These are phyloP conservation scores for Fusarium oligoseptatum DNA, from an alignment of 2,329 filamentous ascomycete species.

Conservation along the genomic window DNA sequence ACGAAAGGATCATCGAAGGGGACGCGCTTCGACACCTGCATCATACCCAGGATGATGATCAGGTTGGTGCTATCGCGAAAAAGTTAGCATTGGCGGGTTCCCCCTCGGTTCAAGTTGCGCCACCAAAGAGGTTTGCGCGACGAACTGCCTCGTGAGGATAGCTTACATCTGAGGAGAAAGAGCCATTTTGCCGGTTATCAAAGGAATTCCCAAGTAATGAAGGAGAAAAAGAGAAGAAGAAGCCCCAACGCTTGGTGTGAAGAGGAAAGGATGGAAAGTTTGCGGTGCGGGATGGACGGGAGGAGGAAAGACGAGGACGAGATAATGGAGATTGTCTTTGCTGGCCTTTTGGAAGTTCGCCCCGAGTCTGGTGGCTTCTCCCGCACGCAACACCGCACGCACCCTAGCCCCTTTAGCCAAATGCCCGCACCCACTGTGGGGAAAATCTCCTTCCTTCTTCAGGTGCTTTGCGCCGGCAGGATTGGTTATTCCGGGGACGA, in stretches of 20 bases:
- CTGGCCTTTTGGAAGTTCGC: conserved; percentile 46
- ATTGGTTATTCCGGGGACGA: conserved; percentile 39
- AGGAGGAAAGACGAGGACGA: conserved; percentile 12
- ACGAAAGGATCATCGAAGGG: conserved; percentile 86
- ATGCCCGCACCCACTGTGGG: conserved; percentile 21
- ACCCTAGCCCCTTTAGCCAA: conserved; percentile 38
- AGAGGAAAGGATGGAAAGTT: conserved; percentile 31
- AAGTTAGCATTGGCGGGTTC: conserved; percentile 45
- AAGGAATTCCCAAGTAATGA: conserved; percentile 9
- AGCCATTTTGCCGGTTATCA: conserved; percentile 64
- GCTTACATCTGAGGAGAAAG: conserved; percentile 75
- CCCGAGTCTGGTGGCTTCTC: conserved; percentile 29
- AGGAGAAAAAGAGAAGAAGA: conserved; percentile 8
- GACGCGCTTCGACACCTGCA: conserved; percentile 97
- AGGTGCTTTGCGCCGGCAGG: background rate
- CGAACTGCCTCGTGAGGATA: conserved; percentile 3
- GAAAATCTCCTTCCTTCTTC: conserved; percentile 23
- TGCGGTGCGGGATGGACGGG: conserved; percentile 32
- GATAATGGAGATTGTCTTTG: conserved; percentile 41
- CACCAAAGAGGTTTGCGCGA: conserved; percentile 24
- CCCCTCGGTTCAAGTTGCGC: conserved; percentile 37
- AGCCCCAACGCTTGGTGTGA: conserved; percentile 20
- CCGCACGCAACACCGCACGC: conserved; percentile 4
- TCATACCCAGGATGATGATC: conserved; percentile 95
- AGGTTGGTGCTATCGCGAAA: conserved; percentile 80